Evolutionary conservation across 768 basidiomycete genomes (phyloP), one percentile per base, ranked within the genome.

Genomic region (Mycena olivaceomarginata): DNA sequence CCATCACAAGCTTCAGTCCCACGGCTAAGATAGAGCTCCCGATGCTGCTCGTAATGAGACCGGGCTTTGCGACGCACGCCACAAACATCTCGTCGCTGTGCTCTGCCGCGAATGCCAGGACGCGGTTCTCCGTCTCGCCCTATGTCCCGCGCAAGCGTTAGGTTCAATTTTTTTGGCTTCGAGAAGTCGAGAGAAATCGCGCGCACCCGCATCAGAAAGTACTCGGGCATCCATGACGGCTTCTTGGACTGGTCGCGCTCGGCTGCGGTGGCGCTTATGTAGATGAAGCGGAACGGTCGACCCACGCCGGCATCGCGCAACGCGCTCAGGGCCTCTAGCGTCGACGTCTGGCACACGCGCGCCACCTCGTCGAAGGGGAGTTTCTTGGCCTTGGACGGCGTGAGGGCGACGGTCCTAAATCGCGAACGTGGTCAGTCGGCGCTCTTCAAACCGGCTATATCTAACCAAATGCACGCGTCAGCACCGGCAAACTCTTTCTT

Each of bases 191-290:
- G 59, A 16, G 59, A 39, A 39, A 31, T 20, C 25, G 43, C 16
- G 20, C 39, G 39, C 43, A 65, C 63, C 41, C 63, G 63, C 63
- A 65, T 65, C 12, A 65, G 43, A 65, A 18, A 41, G 63, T 65
- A 65, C 13, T 65, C 63, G 16, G 63, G 43, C 22, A 45, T 22
- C 9, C 4, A 45, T 5, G 41, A n/a, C 13, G 63, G 63, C 43
- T 5, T 65, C 63, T 65, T 25, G 63, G 63, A 43, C 43, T 65
- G 63, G 63, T 65, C 63, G 63, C 63, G 63, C 43, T 45, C 43
- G 63, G 43, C 63, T 4, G 63, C n/a, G 12, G 6, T 25, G 6
- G 22, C 43, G 41, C 63, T 65, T 43, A 65, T 65, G 20, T 65
- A 65, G 4, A 65, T 12, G 43, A 45, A 65, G 39, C 63, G 63